Percentiles rank a stretch among this genome's conserved stretches.
Conservation (phyloP, 2,329 filamentous ascomycete genomes). For the Aspergillus udagawae region DNA sequence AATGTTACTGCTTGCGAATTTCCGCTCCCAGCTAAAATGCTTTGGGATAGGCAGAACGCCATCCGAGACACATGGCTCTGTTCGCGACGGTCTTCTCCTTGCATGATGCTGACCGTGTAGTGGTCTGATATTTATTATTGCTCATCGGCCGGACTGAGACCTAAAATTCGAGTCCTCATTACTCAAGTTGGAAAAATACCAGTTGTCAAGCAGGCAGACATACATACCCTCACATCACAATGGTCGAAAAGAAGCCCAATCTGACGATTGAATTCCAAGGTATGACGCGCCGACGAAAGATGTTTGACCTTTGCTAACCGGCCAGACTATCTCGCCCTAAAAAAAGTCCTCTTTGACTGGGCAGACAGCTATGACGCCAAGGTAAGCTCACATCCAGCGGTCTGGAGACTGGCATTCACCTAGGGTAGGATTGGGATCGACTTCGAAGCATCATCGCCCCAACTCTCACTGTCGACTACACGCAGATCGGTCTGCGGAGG, state of each 20-base stretch:
- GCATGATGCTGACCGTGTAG: not conserved
- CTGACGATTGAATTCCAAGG: not conserved
- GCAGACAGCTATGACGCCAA: slow-evolving; percentile 44
- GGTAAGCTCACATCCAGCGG: slow-evolving; percentile 19
- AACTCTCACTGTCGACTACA: slow-evolving; percentile 59
- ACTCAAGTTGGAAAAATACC: not conserved
- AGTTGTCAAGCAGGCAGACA: not conserved
- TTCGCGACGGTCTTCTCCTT: not conserved
- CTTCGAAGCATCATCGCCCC: slow-evolving; percentile 43
- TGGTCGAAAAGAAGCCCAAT: not conserved
- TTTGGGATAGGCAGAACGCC: not conserved
- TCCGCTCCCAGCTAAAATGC: not conserved
- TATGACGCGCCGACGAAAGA: not conserved
- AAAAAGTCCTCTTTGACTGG: slow-evolving; percentile 40
- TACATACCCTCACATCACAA: not conserved
- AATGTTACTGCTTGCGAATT: not conserved
- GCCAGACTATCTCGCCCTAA: slow-evolving; percentile 33
- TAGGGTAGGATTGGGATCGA: slow-evolving; percentile 36
- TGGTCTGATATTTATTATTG: not conserved
- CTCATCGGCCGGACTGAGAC: not conserved
- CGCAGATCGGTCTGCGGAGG: slow-evolving; percentile 56
- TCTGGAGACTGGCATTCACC: not conserved
- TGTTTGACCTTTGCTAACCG: not conserved
- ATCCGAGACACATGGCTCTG: not conserved
- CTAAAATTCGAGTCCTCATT: not conserved